Base-by-base conservation (phyloP, 306 rosid species). In the Cyamopsis tetragonoloba region DNA sequence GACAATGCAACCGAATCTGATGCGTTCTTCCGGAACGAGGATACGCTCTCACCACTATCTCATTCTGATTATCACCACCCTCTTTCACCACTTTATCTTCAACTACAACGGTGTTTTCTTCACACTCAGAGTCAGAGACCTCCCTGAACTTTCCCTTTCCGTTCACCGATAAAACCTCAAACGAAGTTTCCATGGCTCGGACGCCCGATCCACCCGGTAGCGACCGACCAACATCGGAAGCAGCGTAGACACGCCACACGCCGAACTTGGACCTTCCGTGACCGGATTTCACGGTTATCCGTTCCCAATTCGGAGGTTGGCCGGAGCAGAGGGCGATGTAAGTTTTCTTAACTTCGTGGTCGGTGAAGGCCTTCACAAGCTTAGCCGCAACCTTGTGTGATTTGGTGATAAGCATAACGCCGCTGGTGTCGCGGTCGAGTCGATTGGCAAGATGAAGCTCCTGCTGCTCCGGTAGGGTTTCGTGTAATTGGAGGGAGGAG, bases 201-300 rank as follows among this genome's bases (percentile, higher is more conserved):
- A 93, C 93, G 8, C 75, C 66, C 3, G 98, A 93, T 9, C 97
- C 96, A 9, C 97, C 97, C 1, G 96, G 98, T 60, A 93, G 73
- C 2, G 66, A 8, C 24, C 91, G 75, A 5, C 97, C 96, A 27
- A 79, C 87, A 50, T 86, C 97, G 18, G 96, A 88, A 17, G 87
- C 82, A 42, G 89, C 91, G 60, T 93, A 93, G 8, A 84, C 95
- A 8, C 93, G 71, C 96, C 93, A 93, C 1, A 78, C 96, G 62
- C 96, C 98, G 38, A 88, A 93, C 65, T 83, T 89, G 4, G 98
- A 93, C 58, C 98, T 75, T 0, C 98, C 98, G 62, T 93, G 98
- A 70, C 96, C 96, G 10, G 97, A 89, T 66, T 70, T 84, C 12
- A 89, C 27, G 4, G 84, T 88, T 54, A 83, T 64, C 38, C 51